Base-by-base conservation (phyloP, 2,329 filamentous ascomycete genomes). In the Colletotrichum sp. region DNA sequence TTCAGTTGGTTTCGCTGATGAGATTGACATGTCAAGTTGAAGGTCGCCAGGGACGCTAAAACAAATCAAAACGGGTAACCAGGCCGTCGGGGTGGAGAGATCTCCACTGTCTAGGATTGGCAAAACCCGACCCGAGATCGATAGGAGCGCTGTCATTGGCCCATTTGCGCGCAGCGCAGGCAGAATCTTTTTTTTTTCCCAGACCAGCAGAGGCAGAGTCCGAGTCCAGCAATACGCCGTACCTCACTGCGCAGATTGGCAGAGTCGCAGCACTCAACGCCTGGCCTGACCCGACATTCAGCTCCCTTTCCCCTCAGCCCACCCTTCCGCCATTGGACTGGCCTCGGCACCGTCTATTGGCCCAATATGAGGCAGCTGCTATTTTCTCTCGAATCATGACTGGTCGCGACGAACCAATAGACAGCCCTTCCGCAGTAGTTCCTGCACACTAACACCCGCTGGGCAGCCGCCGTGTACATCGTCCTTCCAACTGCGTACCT, bases 61-160 rank as follows among this genome's bases (percentile, higher is more conserved):
- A 30, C 49, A 49, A 57, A 57, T 67, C 70, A 24, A 74, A 76
- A 74, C 70, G 73, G 70, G 73, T 49, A 76, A 76, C 64, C 70
- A 68, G 30, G 24, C 73, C 73, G 73, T 59, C 26, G 52, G 63
- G 44, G 36, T 67, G 65, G 68, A 55, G n/a, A 24, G 8, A 8
- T 13, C 9, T 8, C n/a, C n/a, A 62, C 71, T 34, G 21, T 64
- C 62, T 12, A 16, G 12, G 32, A 26, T n/a, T 24, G 73, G 69
- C 30, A 44, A 68, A 76, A 39, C 32, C 73, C 64, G 70, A 76
- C 32, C 24, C 15, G 44, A 49, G 59, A 57, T 68, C 32, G 71
- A 73, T 15, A 30, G 36, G 30, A 52, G 32, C n/a, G 9, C 12
- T 36, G 24, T 16, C 18, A 76, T 73, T 76, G 74, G 74, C 32